Evolutionary conservation across 768 basidiomycete genomes (phyloP).

Genomic region (Termitomyces sp.): DNA sequence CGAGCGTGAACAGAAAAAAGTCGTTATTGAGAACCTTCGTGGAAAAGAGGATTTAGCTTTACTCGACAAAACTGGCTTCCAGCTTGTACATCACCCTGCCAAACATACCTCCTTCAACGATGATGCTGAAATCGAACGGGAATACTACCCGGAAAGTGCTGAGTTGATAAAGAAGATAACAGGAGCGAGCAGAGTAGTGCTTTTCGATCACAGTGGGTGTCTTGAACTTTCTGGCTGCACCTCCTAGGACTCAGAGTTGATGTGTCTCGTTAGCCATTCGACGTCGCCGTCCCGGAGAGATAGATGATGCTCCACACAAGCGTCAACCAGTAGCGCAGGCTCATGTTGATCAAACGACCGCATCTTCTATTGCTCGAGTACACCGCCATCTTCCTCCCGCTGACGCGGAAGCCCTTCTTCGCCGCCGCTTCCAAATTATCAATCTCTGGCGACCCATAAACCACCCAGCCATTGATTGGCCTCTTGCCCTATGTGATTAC

Average conservation of each 20-base stretch:
- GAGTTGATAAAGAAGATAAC: constrained; percentile 55
- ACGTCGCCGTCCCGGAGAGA: constrained; percentile 35
- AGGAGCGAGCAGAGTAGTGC: constrained; percentile 53
- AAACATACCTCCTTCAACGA: constrained; percentile 44
- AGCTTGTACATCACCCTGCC: constrained; percentile 27
- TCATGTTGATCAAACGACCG: constrained; percentile 53
- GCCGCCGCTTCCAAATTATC: constrained; percentile 53
- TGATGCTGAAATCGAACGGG: constrained; percentile 42
- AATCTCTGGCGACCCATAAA: constrained; percentile 60
- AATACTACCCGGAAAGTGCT: constrained; percentile 58
- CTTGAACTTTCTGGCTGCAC: neutral
- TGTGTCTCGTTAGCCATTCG: constrained; percentile 20
- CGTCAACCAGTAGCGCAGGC: constrained; percentile 45
- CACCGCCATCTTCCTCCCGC: constrained; percentile 46
- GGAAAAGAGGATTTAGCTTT: constrained; percentile 41
- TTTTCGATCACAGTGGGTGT: constrained; percentile 60
- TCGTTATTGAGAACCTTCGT: constrained; percentile 51
- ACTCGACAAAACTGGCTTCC: constrained; percentile 52
- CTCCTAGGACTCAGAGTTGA: neutral
- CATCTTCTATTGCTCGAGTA: constrained; percentile 42
- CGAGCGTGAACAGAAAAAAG: constrained; percentile 17
- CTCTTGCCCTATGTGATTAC: constrained; percentile 51
- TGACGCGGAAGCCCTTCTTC: constrained; percentile 41
- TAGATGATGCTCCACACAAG: constrained; percentile 31
- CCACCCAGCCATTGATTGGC: constrained; percentile 46